Conservation (phyloP, 768 basidiomycete species). For the Amanita rubescens region DNA sequence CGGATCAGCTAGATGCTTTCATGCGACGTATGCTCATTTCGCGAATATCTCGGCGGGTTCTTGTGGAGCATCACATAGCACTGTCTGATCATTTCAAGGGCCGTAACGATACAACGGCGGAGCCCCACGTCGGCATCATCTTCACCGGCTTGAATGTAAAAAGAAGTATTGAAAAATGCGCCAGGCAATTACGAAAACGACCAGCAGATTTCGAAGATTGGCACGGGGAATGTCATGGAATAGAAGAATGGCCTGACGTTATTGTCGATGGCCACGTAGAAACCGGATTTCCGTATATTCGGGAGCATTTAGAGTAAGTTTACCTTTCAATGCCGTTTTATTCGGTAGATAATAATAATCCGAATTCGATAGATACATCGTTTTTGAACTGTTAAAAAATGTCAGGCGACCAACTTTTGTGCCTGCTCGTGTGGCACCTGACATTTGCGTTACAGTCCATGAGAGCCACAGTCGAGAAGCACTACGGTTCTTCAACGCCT, state of each 20-base stretch:
- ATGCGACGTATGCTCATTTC: constrained; percentile 91
- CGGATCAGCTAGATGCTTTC: constrained; percentile 77
- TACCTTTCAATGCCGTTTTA: background rate
- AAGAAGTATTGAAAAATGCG: constrained; percentile 65
- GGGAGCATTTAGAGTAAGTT: constrained; percentile 76
- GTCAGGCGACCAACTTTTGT: constrained; percentile 33
- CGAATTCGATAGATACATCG: constrained; percentile 52
- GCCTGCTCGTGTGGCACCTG: background rate
- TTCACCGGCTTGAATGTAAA: constrained; percentile 67
- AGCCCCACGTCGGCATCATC: constrained; percentile 79
- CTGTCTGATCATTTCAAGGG: constrained; percentile 54
- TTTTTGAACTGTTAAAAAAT: constrained; percentile 88
- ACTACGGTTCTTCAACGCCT: constrained; percentile 39
- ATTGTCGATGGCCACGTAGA: constrained; percentile 65
- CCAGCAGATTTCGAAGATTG: constrained; percentile 39
- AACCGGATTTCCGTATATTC: constrained; percentile 74
- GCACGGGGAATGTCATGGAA: constrained; percentile 16
- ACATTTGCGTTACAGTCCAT: constrained; percentile 44
- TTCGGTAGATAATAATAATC: constrained; percentile 5
- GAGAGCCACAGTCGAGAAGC: constrained; percentile 53
- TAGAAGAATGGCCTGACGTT: constrained; percentile 52
- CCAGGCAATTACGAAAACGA: constrained; percentile 42
- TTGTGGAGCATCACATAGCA: constrained; percentile 85
- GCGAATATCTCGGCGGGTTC: constrained; percentile 81
- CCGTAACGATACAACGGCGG: constrained; percentile 26